phyloP scores from a whole-genome alignment of 257 asterid genomes.

The Solanum pinnatisectum region DNA sequence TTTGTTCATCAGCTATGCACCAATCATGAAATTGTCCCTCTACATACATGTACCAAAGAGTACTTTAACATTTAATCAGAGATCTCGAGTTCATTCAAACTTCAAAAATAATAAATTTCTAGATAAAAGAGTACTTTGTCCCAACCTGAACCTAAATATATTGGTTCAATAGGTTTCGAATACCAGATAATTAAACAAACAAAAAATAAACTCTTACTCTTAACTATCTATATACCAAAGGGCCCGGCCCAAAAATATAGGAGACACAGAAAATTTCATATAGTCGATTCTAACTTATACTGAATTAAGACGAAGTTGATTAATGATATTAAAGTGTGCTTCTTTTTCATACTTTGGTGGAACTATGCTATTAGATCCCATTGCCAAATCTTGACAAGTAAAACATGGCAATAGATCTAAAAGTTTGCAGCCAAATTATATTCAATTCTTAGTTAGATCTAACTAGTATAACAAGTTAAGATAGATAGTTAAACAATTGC shows the following conservation, averaged over 20 bases:
- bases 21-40: conserved; percentile 65
- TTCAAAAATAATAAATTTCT: background rate
- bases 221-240: background rate
- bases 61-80: background rate
- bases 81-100: background rate
- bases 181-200: background rate
- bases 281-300: background rate
- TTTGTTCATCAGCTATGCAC: conserved; percentile 87
- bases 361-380: background rate
- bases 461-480: background rate
- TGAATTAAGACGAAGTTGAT: background rate
- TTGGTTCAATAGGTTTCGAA: background rate
- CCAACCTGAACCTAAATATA: background rate
- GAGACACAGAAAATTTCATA: background rate
- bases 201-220: background rate
- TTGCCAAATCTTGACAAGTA: background rate
- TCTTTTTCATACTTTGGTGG: background rate
- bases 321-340: background rate
- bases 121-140: background rate
- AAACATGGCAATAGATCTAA: background rate
- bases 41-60: background rate
- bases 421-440: background rate
- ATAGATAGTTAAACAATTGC: background rate
- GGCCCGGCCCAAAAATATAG: background rate
- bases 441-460: background rate